Base-by-base conservation (phyloP, 345 rosid species). In the Lagerstroemia speciosa region DNA sequence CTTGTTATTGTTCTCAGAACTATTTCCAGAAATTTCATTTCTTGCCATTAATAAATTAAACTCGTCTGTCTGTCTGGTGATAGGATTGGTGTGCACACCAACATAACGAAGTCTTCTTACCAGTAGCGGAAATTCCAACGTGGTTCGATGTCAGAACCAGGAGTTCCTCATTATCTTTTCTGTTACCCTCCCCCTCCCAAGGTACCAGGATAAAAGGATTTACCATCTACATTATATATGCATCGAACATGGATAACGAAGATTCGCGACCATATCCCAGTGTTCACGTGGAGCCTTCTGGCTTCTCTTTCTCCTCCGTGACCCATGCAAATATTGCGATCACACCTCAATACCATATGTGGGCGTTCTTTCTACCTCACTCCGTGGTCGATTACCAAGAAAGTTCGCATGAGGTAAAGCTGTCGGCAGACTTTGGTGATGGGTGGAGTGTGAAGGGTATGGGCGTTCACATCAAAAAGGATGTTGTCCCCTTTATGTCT, bases 41-140 rank as follows among this genome's bases (percentile, higher is more conserved):
- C n/a, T n/a, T n/a, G n/a, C n/a, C n/a, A n/a, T n/a, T n/a, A n/a
- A n/a, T n/a, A n/a, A n/a, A n/a, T n/a, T n/a, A n/a, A n/a, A 34
- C n/a, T 26, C 8, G 29, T n/a, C n/a, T 16, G 16, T 22, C 50
- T 24, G 6, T 29, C 27, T 33, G 33, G 17, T 43, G 48, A 22
- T 62, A 68, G 71, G 71, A 68, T 16, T 38, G 64, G 64, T 27
- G 64, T 30, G 64, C 36, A 12, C 11, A 45, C 27, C 55, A 36
- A 24, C 46, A 34, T 0, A 24, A 36, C 19, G 36, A 27, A 29
- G 36, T 29, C 12, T 61, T 61, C 64, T 61, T 61, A 27, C 64
- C 64, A 29, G 36, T 16, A 61, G 30, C 19, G 5, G 36, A 27
- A 20, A 61, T 61, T 9, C 64, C 64, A 8, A 20, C 29, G 32